Percentiles rank a stretch among this genome's conserved stretches.
These are phyloP conservation scores for Carpinus fangiana DNA, from an alignment of 306 rosid genomes.

Conservation along the genomic window DNA sequence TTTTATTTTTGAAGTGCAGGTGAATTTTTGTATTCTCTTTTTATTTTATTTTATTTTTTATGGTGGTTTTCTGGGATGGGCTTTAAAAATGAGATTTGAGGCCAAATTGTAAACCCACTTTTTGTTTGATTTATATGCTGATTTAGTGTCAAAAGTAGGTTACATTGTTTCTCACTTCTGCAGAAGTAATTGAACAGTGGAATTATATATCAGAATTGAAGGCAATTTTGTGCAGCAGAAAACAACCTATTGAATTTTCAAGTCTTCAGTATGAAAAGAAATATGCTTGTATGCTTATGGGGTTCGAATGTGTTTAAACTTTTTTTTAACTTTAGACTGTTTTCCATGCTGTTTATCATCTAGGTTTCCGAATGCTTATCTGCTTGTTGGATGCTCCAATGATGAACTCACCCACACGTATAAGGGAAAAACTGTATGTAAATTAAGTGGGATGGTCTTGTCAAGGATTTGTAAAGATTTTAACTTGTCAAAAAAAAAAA, in stretches of 20 bases:
- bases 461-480: too few species aligned
- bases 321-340: neutral
- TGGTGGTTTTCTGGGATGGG: too few species aligned
- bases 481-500: too few species aligned
- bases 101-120: too few species aligned
- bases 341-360: constrained; percentile 4
- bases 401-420: constrained; percentile 82
- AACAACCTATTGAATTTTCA: neutral
- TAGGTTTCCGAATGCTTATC: constrained; percentile 82
- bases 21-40: neutral
- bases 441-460: too few species aligned
- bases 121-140: too few species aligned
- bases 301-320: neutral
- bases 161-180: too few species aligned
- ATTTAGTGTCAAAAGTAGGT: too few species aligned
- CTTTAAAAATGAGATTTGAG: too few species aligned
- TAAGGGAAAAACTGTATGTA: constrained; percentile 97
- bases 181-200: too few species aligned
- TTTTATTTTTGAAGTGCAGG: neutral
- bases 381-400: constrained; percentile 88
- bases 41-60: too few species aligned
- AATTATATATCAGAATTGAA: neutral
- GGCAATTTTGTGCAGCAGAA: neutral
- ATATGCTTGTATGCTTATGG: neutral
- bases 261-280: neutral